Percentiles rank a stretch among this genome's conserved stretches.
phyloP scores from a whole-genome alignment of 495 filamentous ascomycete genomes.

The Lasiosphaeris hirsuta region DNA sequence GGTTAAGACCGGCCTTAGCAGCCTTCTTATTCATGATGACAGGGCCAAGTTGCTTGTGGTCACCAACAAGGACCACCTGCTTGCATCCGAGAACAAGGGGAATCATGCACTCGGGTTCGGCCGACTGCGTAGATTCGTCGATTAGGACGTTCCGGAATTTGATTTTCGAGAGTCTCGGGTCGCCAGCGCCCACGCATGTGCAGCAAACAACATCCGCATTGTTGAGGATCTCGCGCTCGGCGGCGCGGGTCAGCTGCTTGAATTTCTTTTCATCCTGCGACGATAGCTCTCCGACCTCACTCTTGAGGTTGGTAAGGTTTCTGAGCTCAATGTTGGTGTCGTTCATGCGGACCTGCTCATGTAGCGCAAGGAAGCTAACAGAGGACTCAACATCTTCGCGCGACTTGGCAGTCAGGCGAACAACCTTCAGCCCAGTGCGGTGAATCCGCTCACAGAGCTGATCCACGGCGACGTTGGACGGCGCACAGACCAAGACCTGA shows the following conservation, averaged over 20 bases:
- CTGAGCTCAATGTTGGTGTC: conserved; percentile 90
- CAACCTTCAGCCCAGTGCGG: conserved; percentile 88
- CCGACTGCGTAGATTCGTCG: conserved; percentile 98
- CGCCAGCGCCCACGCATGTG: conserved; percentile 96
- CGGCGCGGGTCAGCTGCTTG: conserved; percentile 88
- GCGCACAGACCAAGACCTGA: conserved; percentile 93
- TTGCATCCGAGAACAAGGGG: conserved; percentile 96
- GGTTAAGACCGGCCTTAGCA: conserved; percentile 94
- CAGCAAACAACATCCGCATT: conserved; percentile 99
- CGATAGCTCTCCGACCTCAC: conserved; percentile 84
- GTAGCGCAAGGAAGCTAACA: conserved; percentile 89
- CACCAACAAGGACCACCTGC: conserved; percentile 95
- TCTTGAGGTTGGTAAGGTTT: conserved; percentile 89
- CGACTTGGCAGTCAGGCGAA: conserved; percentile 97
- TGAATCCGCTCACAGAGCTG: conserved; percentile 98
- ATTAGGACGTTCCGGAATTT: conserved; percentile 98
- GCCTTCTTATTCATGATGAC: conserved; percentile 99
- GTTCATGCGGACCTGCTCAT: conserved; percentile 96
- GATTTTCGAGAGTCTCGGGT: conserved; percentile 90
- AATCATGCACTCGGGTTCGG: conserved; percentile 99
- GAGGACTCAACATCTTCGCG: conserved; percentile 97
- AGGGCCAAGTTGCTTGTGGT: conserved; percentile 96
- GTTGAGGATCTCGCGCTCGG: conserved; percentile 91
- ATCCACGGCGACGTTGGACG: conserved; percentile 97
- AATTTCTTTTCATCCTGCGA: conserved; percentile 98